phyloP scores from a whole-genome alignment of 352 stramenopile genomes.

The Globisporangium spiculum region DNA sequence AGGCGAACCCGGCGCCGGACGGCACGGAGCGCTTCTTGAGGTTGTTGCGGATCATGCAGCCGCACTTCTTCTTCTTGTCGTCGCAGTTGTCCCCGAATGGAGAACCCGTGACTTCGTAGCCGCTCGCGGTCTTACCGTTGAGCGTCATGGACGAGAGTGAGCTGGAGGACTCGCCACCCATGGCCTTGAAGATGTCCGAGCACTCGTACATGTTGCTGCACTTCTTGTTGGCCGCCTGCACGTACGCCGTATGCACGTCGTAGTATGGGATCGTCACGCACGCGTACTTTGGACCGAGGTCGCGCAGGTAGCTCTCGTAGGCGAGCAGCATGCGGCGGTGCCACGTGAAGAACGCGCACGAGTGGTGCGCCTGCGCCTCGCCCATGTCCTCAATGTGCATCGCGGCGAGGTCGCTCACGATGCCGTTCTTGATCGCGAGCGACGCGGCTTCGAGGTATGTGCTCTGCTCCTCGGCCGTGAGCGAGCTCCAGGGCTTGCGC shows the following conservation, averaged over 20 bases:
- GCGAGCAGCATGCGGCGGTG: constrained; percentile 59
- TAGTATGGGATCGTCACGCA: constrained; percentile 79
- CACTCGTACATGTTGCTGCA: constrained; percentile 65
- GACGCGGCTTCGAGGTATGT: constrained; percentile 54
- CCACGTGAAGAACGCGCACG: constrained; percentile 65
- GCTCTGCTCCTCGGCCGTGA: constrained; percentile 40
- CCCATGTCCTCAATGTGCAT: constrained; percentile 46
- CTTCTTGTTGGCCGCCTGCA: constrained; percentile 37
- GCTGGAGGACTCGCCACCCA: constrained; percentile 10
- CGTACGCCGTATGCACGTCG: constrained; percentile 67
- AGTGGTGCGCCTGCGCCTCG: constrained; percentile 48
- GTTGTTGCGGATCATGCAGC: constrained; percentile 41
- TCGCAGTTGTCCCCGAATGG: constrained; percentile 41
- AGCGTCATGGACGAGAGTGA: constrained; percentile 20
- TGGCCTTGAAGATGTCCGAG: constrained; percentile 46
- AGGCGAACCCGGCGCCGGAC: constrained; percentile 42
- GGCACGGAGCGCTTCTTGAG: constrained; percentile 35
- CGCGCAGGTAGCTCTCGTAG: constrained; percentile 62
- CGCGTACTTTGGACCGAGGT: constrained; percentile 47
- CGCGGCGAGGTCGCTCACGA: constrained; percentile 43
- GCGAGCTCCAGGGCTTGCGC: constrained; percentile 47
- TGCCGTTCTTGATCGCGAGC: constrained; percentile 38
- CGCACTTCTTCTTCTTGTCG: constrained; percentile 35
- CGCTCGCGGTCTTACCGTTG: constrained; percentile 30
- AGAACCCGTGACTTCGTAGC: constrained; percentile 28